A percentile compares a stretch with the other conserved stretches of the same genome.
phyloP scores from a whole-genome alignment of 441 rosid species.

The Manihot esculenta region DNA sequence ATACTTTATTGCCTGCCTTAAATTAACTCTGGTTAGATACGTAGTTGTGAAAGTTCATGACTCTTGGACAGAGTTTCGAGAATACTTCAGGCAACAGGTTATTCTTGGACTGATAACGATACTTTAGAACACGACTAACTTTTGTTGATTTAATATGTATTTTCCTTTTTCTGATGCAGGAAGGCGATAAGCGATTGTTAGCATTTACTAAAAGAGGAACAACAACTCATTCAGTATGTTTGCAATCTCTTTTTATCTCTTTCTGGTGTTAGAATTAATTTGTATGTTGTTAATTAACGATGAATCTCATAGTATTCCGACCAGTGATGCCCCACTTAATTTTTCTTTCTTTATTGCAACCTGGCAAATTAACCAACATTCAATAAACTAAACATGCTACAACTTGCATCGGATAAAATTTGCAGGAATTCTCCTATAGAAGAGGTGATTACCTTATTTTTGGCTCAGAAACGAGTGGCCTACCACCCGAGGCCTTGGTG shows the following conservation, averaged over 20 bases:
- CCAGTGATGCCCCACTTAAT: not conserved
- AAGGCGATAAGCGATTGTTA: slow-evolving; percentile 77
- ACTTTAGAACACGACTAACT: slow-evolving; percentile 7
- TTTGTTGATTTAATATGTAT: slow-evolving; percentile 13
- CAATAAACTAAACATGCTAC: not conserved
- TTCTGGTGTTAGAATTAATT: not conserved
- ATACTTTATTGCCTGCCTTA: slow-evolving; percentile 17
- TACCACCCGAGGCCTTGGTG: slow-evolving; percentile 67
- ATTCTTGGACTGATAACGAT: slow-evolving; percentile 15
- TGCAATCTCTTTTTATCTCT: slow-evolving; percentile 13
- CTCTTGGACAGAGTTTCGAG: slow-evolving; percentile 79
- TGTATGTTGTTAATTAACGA: not conserved
- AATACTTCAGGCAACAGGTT: slow-evolving; percentile 78
- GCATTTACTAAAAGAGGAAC: slow-evolving; percentile 95
- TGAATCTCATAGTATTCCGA: not conserved
- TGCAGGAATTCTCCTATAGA: slow-evolving; percentile 76
- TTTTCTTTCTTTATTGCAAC: not conserved
- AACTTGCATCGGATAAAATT: not conserved
- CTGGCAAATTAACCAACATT: not conserved
- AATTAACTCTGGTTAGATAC: slow-evolving; percentile 44
- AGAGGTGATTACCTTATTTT: slow-evolving; percentile 85
- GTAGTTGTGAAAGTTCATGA: slow-evolving; percentile 79
- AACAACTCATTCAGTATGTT: slow-evolving; percentile 68
- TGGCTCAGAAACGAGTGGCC: slow-evolving; percentile 80
- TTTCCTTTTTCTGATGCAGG: slow-evolving; percentile 46